Conservation (phyloP, 2,329 filamentous ascomycete species). For the Aspergillus unguis region DNA sequence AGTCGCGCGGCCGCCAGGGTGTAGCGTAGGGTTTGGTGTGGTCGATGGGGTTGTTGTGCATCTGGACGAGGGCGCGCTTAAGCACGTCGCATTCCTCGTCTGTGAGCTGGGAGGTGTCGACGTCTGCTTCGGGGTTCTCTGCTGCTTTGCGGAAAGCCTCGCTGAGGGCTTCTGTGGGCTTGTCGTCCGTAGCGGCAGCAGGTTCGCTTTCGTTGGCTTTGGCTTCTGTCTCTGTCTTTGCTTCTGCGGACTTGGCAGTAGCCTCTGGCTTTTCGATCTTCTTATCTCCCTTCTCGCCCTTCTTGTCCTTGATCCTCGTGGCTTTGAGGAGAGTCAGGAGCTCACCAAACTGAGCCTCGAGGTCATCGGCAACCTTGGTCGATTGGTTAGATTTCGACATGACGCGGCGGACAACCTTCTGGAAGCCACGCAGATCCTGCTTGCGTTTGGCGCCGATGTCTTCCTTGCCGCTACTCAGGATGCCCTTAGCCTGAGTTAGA, state of each 20-base stretch:
- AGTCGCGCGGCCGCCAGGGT: conserved; percentile 82
- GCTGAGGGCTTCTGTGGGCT: conserved; percentile 29
- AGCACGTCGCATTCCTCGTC: conserved; percentile 47
- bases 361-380: conserved; percentile 41
- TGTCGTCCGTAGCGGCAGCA: background rate
- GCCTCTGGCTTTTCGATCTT: conserved; percentile 11
- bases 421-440: conserved; percentile 70
- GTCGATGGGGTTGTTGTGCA: conserved; percentile 75
- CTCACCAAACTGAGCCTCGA: conserved; percentile 55
- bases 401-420: conserved; percentile 61
- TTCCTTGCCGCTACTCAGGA: conserved; percentile 54
- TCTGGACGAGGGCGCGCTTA: conserved; percentile 57
- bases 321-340: conserved; percentile 50
- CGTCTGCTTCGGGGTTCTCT: conserved; percentile 29
- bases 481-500: conserved; percentile 56
- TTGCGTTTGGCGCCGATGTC: conserved; percentile 67
- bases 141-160: conserved; percentile 33
- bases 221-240: conserved; percentile 2
- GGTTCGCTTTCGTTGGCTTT: conserved; percentile 14
- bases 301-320: conserved; percentile 28
- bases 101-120: conserved; percentile 47
- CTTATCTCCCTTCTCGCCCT: conserved; percentile 12
- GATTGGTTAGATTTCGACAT: conserved; percentile 52
- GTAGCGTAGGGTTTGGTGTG: conserved; percentile 78
- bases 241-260: conserved; percentile 8